Evolutionary conservation across 768 basidiomycete species (phyloP).

Genomic region (Boletus coccyginus): DNA sequence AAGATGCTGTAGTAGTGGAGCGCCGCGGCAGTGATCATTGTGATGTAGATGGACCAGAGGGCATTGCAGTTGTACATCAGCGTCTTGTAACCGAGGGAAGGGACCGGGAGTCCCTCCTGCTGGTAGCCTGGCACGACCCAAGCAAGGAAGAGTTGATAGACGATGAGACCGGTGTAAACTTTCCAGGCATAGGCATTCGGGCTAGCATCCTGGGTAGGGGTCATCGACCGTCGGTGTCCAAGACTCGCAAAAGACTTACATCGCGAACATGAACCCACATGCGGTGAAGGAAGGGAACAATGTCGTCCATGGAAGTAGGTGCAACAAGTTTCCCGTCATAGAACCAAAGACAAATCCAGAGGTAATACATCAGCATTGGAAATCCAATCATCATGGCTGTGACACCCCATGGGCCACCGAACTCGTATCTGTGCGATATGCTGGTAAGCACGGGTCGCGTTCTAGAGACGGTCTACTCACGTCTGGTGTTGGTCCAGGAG

Average conservation of each 20-base stretch:
- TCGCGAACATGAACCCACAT: slow-evolving; percentile 87
- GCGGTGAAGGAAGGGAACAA: slow-evolving; percentile 69
- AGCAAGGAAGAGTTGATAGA: slow-evolving; percentile 88
- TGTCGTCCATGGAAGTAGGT: slow-evolving; percentile 66
- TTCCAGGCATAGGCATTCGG: slow-evolving; percentile 88
- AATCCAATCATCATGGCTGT: slow-evolving; percentile 92
- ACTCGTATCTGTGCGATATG: slow-evolving; percentile 72
- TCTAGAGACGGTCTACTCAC: slow-evolving; percentile 34
- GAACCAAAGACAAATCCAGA: slow-evolving; percentile 97
- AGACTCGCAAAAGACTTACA: slow-evolving; percentile 41
- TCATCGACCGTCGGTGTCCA: background rate
- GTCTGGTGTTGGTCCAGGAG: slow-evolving; percentile 67
- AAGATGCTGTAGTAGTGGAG: slow-evolving; percentile 82
- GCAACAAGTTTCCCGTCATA: slow-evolving; percentile 81
- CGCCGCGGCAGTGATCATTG: slow-evolving; percentile 67
- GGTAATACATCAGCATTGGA: slow-evolving; percentile 95
- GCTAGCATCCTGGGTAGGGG: slow-evolving; percentile 71
- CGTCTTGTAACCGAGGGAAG: slow-evolving; percentile 88
- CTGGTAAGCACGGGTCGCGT: slow-evolving; percentile 4
- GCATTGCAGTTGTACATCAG: slow-evolving; percentile 98
- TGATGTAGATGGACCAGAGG: slow-evolving; percentile 77
- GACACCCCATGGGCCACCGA: slow-evolving; percentile 92
- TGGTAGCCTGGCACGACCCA: slow-evolving; percentile 87
- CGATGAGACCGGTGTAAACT: slow-evolving; percentile 85
- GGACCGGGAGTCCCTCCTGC: slow-evolving; percentile 96